phyloP scores from a whole-genome alignment of 176 grass and related monocot genomes.

The Oryza coarctata region DNA sequence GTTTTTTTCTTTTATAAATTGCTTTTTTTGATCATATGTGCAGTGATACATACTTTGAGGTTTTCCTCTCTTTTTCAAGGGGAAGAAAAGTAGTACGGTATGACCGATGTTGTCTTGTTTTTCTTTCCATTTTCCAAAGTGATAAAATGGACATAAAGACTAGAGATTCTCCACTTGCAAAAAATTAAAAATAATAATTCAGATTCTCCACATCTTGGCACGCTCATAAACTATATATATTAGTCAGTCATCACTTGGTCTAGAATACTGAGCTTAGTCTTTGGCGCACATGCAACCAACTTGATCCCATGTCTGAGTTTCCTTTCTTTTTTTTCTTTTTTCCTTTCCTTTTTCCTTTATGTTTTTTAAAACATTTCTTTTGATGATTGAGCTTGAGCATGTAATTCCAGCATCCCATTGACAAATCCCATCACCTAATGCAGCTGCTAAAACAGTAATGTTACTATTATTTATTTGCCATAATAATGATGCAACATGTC shows the following conservation, averaged over 20 bases:
- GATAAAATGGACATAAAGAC: conserved; percentile 5
- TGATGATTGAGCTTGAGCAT: conserved; percentile 9
- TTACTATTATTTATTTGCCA: not conserved
- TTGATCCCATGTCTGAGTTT: conserved; percentile 52
- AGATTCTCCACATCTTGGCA: not conserved
- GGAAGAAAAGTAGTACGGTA: not conserved
- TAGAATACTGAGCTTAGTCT: conserved; percentile 4
- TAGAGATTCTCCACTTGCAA: conserved; percentile 14
- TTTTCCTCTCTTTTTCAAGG: not conserved
- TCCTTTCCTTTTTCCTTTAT: not conserved
- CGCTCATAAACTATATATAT: conserved; percentile 6
- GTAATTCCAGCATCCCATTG: conserved; percentile 16
- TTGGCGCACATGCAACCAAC: conserved; percentile 38
- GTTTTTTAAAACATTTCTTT: not conserved
- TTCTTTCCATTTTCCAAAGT: not conserved
- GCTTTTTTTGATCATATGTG: not conserved
- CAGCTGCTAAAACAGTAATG: not conserved
- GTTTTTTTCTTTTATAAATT: not conserved
- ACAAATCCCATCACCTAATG: conserved; percentile 27
- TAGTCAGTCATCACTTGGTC: conserved; percentile 1
- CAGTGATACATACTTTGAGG: not conserved
- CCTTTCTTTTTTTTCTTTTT: not conserved
- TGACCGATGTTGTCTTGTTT: not conserved
- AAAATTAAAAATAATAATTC: not conserved
- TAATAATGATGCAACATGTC: conserved; percentile 34